A percentile compares a stretch with the other conserved stretches of the same genome.
Conservation (phyloP, 1,139 yeast species). For the Protomyces inouyei region DNA sequence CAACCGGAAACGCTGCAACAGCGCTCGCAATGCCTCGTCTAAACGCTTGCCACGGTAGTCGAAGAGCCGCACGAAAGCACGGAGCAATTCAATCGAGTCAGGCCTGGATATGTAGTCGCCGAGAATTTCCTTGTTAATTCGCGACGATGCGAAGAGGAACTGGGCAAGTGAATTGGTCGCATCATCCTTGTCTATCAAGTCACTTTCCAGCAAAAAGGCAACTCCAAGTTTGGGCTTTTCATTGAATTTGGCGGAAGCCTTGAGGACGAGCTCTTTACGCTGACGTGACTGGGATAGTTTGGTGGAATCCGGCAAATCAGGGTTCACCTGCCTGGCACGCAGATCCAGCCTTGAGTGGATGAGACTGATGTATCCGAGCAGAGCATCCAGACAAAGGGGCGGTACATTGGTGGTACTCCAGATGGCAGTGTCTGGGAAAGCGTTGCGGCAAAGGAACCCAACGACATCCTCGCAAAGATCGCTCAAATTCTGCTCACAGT, state of each 20-base stretch:
- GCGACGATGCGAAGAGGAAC: constrained; percentile 72
- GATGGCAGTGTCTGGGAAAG: constrained; percentile 36
- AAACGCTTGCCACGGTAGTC: constrained; percentile 75
- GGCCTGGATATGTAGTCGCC: constrained; percentile 87
- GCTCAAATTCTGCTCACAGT: constrained; percentile 82
- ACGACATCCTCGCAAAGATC: constrained; percentile 70
- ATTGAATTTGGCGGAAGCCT: constrained; percentile 70
- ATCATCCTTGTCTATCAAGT: constrained; percentile 55
- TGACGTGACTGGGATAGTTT: constrained; percentile 45
- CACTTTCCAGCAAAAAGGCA: constrained; percentile 54
- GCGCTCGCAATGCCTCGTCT: constrained; percentile 83
- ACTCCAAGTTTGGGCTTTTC: constrained; percentile 74
- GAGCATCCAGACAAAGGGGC: constrained; percentile 85
- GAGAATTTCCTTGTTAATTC: constrained; percentile 75
- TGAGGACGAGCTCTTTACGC: constrained; percentile 65
- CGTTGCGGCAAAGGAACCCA: constrained; percentile 59
- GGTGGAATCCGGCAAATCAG: constrained; percentile 29
- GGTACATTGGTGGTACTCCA: constrained; percentile 84
- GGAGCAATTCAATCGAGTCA: constrained; percentile 55
- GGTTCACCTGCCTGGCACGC: neutral
- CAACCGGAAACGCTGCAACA: constrained; percentile 76
- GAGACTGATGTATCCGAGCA: constrained; percentile 65
- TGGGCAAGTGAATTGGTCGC: constrained; percentile 61
- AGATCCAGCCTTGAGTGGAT: constrained; percentile 51
- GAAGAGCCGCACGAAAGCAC: constrained; percentile 61